A percentile compares a stretch with the other conserved stretches of the same genome.
Conservation (phyloP, 257 asterid genomes). For the Osmanthus fragrans region DNA sequence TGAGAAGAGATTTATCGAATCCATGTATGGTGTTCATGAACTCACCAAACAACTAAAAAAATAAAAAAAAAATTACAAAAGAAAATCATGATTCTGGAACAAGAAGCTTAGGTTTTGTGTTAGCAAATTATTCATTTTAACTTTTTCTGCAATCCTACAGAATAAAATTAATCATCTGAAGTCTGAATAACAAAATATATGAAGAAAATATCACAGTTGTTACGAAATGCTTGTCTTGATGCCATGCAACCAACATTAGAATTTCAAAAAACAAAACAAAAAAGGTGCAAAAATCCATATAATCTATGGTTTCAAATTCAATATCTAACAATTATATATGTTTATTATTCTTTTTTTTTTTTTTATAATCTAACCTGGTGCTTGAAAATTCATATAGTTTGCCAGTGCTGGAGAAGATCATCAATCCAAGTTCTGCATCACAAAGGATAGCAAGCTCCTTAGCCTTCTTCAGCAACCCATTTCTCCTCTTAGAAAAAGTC, state of each 20-base stretch:
- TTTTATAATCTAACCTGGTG: constrained; percentile 27
- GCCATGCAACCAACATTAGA: constrained; percentile 21
- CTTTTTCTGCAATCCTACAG: too few relatives aligned
- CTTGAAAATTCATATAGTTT: constrained; percentile 47
- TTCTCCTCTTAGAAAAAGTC: constrained; percentile 54
- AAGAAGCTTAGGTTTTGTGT: not conserved
- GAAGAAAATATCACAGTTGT: too few relatives aligned
- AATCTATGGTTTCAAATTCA: too few relatives aligned
- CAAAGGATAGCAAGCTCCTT: constrained; percentile 58
- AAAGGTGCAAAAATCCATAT: not conserved
- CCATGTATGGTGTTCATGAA: not conserved
- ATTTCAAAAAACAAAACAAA: not conserved
- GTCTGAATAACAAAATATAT: too few relatives aligned
- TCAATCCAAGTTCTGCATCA: constrained; percentile 56
- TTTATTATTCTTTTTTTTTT: too few relatives aligned
- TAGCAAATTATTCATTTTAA: not conserved
- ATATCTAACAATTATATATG: not conserved
- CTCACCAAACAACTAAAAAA: not conserved
- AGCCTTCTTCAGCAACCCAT: constrained; percentile 56
- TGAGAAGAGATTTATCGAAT: not conserved
- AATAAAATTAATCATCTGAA: too few relatives aligned
- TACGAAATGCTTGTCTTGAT: too few relatives aligned
- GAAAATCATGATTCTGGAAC: not conserved
- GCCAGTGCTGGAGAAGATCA: constrained; percentile 50
- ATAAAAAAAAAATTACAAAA: not conserved